Evolutionary conservation across 768 basidiomycete species (phyloP).

Genomic region (Leucocoprinus birnbaumii): DNA sequence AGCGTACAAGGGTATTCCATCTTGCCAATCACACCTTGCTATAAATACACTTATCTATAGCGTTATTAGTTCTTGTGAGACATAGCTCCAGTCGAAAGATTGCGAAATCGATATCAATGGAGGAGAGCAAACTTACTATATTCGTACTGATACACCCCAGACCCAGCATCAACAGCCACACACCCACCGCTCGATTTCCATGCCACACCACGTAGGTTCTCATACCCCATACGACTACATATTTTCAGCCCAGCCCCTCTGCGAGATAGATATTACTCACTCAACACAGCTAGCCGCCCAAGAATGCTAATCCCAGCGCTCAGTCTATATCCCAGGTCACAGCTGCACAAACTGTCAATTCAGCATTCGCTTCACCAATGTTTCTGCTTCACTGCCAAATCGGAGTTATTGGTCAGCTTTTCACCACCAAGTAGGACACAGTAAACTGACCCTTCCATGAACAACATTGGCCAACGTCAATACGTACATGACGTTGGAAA

Average conservation of each 20-base stretch:
- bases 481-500: conserved; percentile 1
- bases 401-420: no score
- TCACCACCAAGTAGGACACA: no score
- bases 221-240: not conserved
- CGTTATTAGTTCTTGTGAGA: no score
- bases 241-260: not conserved
- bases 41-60: not conserved
- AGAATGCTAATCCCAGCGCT: not conserved
- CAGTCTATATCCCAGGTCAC: conserved; percentile 5
- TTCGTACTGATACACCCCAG: not conserved
- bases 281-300: not conserved
- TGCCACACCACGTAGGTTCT: not conserved
- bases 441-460: conserved; percentile 1
- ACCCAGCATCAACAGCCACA: not conserved
- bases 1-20: not conserved
- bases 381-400: no score
- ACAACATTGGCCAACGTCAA: not conserved
- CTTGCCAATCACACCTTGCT: not conserved
- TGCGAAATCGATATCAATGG: not conserved
- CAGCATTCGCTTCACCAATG: not conserved
- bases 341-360: not conserved
- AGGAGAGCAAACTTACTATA: not conserved
- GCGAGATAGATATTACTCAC: not conserved
- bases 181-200: not conserved
- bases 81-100: no score